Base-by-base conservation (phyloP, 148 eudicot genomes). In the Oxyria digyna region DNA sequence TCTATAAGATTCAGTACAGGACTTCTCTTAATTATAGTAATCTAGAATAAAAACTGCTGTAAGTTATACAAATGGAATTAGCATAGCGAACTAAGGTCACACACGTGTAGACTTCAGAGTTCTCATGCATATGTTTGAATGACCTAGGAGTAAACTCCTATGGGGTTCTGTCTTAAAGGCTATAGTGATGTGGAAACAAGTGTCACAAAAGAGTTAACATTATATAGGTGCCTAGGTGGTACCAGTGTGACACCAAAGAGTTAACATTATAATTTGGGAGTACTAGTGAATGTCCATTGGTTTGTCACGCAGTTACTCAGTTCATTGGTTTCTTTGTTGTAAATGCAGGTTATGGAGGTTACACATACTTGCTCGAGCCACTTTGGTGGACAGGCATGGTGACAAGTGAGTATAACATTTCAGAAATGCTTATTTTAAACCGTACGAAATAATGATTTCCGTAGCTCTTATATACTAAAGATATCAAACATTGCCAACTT, bases 311-410 rank as follows among this genome's bases (percentile, higher is more conserved):
- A n/a, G n/a, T n/a, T 66, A 37, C 12, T 35, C 26, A 45, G 45
- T 4, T 17, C 48, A 10, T 66, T 69, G 49, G n/a, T n/a, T n/a
- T 68, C 52, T 21, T 69, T n/a, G 11, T 37, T 49, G 20, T 17
- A 21, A 35, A 69, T 81, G 78, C 77, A 89, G 96, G 96, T 63
- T 79, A 73, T 77, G 96, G 96, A 76, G 88, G 96, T 67, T 82
- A 89, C 69, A 80, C 90, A 65, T 89, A 89, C 74, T 82, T 89
- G 77, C 77, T 78, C 24, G 90, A 89, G 78, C 96, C 96, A 67
- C 92, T 89, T 72, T 89, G 96, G 96, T 89, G 96, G 96, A 84
- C 85, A 74, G 96, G 96, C 75, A 80, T 89, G 96, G 64, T 70
- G 10, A 85, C 85, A 55, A 89, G 96, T 89, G 75, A 79, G 92